Base-by-base conservation (phyloP, 306 rosid species). In the Neltuma alba region DNA sequence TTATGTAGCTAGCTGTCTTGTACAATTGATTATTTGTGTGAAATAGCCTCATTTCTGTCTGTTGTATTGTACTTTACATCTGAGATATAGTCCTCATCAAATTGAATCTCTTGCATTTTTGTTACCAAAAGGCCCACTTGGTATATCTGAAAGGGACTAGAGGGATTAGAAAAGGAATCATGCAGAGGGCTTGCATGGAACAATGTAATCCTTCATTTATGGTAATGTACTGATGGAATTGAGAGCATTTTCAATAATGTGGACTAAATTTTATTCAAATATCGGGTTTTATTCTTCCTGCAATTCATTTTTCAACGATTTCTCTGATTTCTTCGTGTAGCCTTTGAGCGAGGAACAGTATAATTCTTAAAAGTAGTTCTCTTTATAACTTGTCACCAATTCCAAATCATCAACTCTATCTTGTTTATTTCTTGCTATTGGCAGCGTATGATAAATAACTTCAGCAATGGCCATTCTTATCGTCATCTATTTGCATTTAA, bases 11-110 rank as follows among this genome's bases (percentile, higher is more conserved):
- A 3, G 48, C n/a, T 64, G 41, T 62, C 74, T 76, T 73, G 80
- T 75, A 33, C 78, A 34, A 61, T 65, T 63, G 81, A 74, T 57
- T 10, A 75, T 75, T 33, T 69, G 80, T 82, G 88, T 79, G 86
- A 81, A 63, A 69, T 83, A 85, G 84, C 57, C 81, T 40, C 85
- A 50, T 62, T 69, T 76, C 33, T 60, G 58, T 41, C 42, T 67
- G 67, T 41, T 34, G 75, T 70, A 23, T 72, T 40, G 44, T 76
- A 40, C 27, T 50, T 72, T 40, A 12, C 21, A 62, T 31, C 11
- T 44, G 54, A 58, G 69, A 58, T 58, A 57, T 55, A 57, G 52
- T 12, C 44, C 50, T 79, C 4, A 2, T 60, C 38, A 4, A 23
- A 58, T 58, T 12, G 20, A 27, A 58, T 58, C 18, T 9, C 34